These are phyloP conservation scores for Macrophomina phaseolina DNA, from an alignment of 2,329 filamentous ascomycete genomes.

Conservation along the genomic window DNA sequence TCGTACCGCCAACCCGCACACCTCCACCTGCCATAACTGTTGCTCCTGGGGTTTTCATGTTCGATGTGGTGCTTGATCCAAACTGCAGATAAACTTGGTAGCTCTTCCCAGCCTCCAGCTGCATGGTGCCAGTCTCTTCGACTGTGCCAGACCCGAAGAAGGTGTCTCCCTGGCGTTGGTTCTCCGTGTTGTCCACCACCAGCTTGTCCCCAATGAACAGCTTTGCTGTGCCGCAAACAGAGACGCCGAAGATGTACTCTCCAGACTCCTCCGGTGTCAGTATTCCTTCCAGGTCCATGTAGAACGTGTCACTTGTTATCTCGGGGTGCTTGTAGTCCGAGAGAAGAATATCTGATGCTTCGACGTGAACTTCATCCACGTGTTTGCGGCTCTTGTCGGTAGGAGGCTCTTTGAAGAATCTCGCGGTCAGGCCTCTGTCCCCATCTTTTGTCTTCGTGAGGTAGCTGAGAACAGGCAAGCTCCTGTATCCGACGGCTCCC, in stretches of 20 bases:
- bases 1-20: constrained; percentile 66
- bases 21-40: constrained; percentile 52
- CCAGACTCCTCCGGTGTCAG: constrained; percentile 29
- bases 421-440: constrained; percentile 10
- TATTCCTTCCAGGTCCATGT: constrained; percentile 29
- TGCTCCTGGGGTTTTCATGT: constrained; percentile 21
- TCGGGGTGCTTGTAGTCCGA: constrained; percentile 29
- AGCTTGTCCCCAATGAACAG: constrained; percentile 45
- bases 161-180: constrained; percentile 62
- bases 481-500: constrained; percentile 69
- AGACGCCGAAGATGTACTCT: constrained; percentile 30
- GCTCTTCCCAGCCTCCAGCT: constrained; percentile 62
- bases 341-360: constrained; percentile 26
- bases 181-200: constrained; percentile 49
- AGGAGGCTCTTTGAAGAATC: constrained; percentile 27
- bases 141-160: constrained; percentile 68
- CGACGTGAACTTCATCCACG: constrained; percentile 26
- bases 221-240: constrained; percentile 35
- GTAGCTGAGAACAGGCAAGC: constrained; percentile 41
- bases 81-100: constrained; percentile 42
- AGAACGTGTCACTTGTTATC: constrained; percentile 27
- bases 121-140: constrained; percentile 63
- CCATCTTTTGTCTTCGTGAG: constrained; percentile 22
- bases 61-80: constrained; percentile 27
- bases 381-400: constrained; percentile 12